Percentiles rank a stretch among this genome's conserved stretches.
These are phyloP conservation scores for Allium cepa DNA, from an alignment of 106 monocot genomes.

Conservation along the genomic window DNA sequence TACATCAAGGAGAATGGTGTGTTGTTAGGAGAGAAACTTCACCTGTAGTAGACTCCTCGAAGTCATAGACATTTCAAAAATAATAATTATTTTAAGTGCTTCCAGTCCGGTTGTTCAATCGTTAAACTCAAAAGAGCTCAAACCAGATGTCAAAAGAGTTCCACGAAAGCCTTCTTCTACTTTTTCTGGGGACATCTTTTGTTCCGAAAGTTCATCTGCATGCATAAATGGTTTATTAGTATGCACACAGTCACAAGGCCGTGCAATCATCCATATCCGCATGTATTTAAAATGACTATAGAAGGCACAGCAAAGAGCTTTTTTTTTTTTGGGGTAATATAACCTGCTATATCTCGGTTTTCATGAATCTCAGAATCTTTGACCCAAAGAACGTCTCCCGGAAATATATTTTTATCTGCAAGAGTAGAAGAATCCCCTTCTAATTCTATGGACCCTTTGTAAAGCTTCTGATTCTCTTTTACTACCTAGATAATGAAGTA, in stretches of 20 bases:
- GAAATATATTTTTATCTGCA: constrained; percentile 94
- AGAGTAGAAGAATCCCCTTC: constrained; percentile 85
- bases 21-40: too few species aligned
- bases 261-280: neutral
- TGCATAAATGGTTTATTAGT: neutral
- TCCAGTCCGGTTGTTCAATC: neutral
- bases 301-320: neutral
- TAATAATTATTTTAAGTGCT: neutral
- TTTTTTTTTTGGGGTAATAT: neutral
- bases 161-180: constrained; percentile 97
- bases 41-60: too few species aligned
- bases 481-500: constrained; percentile 44
- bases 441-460: constrained; percentile 78
- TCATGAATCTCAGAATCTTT: constrained; percentile 78
- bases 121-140: constrained; percentile 3
- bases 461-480: constrained; percentile 96
- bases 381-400: constrained; percentile 92
- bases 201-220: constrained; percentile 79
- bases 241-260: neutral
- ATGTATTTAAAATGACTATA: neutral
- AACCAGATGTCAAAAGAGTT: constrained; percentile 65
- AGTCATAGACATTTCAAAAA: too few species aligned
- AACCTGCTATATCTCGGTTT: constrained; percentile 97
- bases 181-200: constrained; percentile 33
- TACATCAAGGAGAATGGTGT: too few species aligned